Conservation (phyloP, 305 asterid species). For the Solanum hybrid region DNA sequence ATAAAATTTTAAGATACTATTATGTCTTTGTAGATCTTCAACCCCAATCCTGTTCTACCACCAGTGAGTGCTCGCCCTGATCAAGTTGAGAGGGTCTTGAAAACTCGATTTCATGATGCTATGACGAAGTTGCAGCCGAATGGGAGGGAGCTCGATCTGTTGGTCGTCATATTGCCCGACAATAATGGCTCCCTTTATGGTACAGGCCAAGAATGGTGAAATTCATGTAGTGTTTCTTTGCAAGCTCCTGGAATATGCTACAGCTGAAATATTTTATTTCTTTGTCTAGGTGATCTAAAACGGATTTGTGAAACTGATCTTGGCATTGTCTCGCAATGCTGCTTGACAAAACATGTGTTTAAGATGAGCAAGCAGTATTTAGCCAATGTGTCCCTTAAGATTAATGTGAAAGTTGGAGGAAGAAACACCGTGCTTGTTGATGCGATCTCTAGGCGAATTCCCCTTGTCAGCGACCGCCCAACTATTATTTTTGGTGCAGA, state of each 20-base stretch:
- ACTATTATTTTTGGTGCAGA: slow-evolving; percentile 99
- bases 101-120: slow-evolving; percentile 67
- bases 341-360: slow-evolving; percentile 78
- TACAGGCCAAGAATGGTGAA: slow-evolving; percentile 16
- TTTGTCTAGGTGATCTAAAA: slow-evolving; percentile 62
- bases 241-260: not conserved
- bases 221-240: not conserved
- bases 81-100: slow-evolving; percentile 68
- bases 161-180: slow-evolving; percentile 78
- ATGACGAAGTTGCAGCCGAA: slow-evolving; percentile 37
- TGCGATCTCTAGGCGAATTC: slow-evolving; percentile 78
- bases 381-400: slow-evolving; percentile 88
- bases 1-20: not conserved
- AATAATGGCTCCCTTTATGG: slow-evolving; percentile 93
- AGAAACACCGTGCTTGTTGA: slow-evolving; percentile 86
- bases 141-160: slow-evolving; percentile 76
- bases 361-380: slow-evolving; percentile 85
- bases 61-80: slow-evolving; percentile 62
- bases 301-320: slow-evolving; percentile 93
- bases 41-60: slow-evolving; percentile 72
- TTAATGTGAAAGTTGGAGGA: slow-evolving; percentile 93
- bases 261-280: not conserved
- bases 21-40: slow-evolving; percentile 41
- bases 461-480: slow-evolving; percentile 83
- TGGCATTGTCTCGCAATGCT: slow-evolving; percentile 90